phyloP scores from a whole-genome alignment of 305 asterid genomes.

The Nicotiana rustica region DNA sequence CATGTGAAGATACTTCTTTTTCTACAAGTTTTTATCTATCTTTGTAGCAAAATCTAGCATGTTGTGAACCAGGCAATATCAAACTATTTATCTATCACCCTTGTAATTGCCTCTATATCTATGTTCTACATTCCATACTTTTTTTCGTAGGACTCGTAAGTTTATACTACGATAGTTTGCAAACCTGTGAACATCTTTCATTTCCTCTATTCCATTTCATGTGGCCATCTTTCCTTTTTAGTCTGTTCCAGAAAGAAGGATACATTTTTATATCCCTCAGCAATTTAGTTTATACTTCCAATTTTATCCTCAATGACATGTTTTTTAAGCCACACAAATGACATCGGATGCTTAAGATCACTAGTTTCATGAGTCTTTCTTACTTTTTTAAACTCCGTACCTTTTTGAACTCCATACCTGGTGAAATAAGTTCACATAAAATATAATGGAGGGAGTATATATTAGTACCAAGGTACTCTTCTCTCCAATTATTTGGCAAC shows the following conservation, averaged over 20 bases:
- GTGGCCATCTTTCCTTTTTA: not conserved
- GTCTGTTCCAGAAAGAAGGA: not conserved
- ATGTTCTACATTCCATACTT: not conserved
- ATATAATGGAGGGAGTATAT: not conserved
- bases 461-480: not conserved
- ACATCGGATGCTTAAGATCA: not conserved
- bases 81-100: constrained; percentile 10
- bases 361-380: not conserved
- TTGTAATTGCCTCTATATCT: not conserved
- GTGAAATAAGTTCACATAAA: not conserved
- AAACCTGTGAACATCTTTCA: constrained; percentile 1
- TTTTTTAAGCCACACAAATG: not conserved
- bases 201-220: not conserved
- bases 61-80: not conserved
- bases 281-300: not conserved
- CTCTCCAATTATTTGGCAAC: not conserved
- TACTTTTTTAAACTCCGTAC: not conserved
- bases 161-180: constrained; percentile 9
- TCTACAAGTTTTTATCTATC: not conserved
- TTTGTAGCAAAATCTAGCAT: not conserved
- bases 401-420: not conserved
- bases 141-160: not conserved
- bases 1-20: not conserved
- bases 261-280: not conserved
- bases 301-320: not conserved